phyloP scores from a whole-genome alignment of 2,329 filamentous ascomycete genomes.

The Simplicillium sp. region DNA sequence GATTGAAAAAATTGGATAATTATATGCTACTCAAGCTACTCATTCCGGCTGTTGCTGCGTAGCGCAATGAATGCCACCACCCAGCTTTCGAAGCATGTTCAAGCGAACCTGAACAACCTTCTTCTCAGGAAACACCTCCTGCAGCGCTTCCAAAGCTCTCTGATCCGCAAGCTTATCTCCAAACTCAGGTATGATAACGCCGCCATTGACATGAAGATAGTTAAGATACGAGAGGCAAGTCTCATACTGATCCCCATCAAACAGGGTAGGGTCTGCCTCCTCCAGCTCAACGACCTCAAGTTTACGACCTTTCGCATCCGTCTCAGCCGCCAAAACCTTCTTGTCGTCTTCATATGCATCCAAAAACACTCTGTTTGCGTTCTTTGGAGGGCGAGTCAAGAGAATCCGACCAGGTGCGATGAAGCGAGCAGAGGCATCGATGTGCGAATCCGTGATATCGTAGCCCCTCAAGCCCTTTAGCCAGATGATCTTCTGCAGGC shows the following conservation, averaged over 20 bases:
- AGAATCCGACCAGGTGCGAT: conserved; percentile 3
- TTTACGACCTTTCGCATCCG: conserved; percentile 3
- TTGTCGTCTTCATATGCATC: conserved; percentile 2
- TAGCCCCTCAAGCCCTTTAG: conserved; percentile 4
- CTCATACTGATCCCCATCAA: conserved; percentile 5
- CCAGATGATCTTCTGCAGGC: conserved; percentile 7
- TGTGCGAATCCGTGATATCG: conserved; percentile 7
- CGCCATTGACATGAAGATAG: conserved; percentile 5
- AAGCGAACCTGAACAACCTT: conserved; percentile 4
- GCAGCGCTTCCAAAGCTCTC: not conserved
- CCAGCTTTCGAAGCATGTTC: conserved; percentile 1
- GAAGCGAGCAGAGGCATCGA: conserved; percentile 6
- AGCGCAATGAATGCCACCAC: conserved; percentile 6
- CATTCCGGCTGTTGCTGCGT: conserved; percentile 6
- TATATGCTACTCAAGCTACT: not conserved
- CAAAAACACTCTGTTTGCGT: not conserved
- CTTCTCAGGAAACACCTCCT: conserved; percentile 2
- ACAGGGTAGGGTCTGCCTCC: conserved; percentile 4
- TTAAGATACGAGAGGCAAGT: conserved; percentile 5
- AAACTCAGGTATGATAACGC: conserved; percentile 4
- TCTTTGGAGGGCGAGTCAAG: conserved; percentile 1
- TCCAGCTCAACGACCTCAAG: conserved; percentile 3
- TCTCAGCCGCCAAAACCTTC: conserved; percentile 1
- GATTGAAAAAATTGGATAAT: not conserved
- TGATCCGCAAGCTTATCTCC: conserved; percentile 3